Evolutionary conservation across 768 basidiomycete genomes (phyloP).

Genomic region (Tulasnella calospora): DNA sequence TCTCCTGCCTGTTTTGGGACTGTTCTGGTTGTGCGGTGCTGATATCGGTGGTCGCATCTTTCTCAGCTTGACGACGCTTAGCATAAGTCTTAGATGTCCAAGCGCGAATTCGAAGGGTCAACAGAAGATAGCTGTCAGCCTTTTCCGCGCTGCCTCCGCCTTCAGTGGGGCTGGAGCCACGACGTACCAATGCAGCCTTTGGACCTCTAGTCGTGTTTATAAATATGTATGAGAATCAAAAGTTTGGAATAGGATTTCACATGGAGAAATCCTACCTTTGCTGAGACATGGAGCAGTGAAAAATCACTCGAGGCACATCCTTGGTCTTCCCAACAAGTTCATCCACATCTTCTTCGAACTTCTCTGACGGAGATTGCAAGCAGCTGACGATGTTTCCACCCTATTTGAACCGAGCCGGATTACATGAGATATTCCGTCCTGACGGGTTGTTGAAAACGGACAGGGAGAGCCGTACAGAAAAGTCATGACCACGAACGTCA

Average conservation of each 20-base stretch:
- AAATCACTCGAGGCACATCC: slow-evolving; percentile 60
- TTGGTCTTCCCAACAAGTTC: slow-evolving; percentile 56
- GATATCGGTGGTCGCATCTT: slow-evolving; percentile 37
- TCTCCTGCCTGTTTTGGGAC: slow-evolving; percentile 47
- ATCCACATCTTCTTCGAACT: slow-evolving; percentile 55
- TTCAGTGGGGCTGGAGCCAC: background rate
- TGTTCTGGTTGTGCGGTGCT: slow-evolving; percentile 35
- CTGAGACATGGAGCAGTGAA: slow-evolving; percentile 77
- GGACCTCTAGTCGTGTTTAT: slow-evolving; percentile 54
- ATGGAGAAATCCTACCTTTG: slow-evolving; percentile 51
- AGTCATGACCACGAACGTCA: slow-evolving; percentile 83
- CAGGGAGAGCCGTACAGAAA: slow-evolving; percentile 33
- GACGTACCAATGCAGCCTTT: slow-evolving; percentile 63
- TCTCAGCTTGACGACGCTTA: slow-evolving; percentile 44
- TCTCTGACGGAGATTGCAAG: slow-evolving; percentile 56
- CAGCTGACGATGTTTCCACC: slow-evolving; percentile 75
- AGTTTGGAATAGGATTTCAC: background rate
- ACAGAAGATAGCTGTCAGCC: too few species aligned
- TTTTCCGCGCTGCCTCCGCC: too few species aligned
- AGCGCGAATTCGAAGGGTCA: too few species aligned
- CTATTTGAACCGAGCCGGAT: background rate
- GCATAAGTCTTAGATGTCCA: slow-evolving; percentile 49
- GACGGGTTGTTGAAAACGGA: background rate
- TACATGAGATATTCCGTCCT: background rate
- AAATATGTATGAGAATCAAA: slow-evolving; percentile 27